These are phyloP conservation scores for Daldinia caldariorum DNA, from an alignment of 495 filamentous ascomycete species.

Conservation along the genomic window DNA sequence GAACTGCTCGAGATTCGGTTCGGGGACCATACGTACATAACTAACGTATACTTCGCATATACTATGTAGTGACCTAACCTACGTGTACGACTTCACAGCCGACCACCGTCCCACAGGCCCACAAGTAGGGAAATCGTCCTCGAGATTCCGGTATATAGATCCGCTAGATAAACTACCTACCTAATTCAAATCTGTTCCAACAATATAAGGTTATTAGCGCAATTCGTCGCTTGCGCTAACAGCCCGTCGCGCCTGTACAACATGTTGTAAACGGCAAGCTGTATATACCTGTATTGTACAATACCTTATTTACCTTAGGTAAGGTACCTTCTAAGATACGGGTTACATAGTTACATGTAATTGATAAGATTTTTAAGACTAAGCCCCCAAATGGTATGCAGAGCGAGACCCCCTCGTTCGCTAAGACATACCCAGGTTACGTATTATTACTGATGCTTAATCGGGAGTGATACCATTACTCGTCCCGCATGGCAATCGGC, in stretches of 20 bases:
- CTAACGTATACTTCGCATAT: slow-evolving; percentile 8
- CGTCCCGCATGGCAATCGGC: slow-evolving; percentile 28
- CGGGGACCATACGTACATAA: neutral
- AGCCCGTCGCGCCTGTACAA: slow-evolving; percentile 3
- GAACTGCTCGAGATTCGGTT: slow-evolving; percentile 3
- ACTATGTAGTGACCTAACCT: neutral
- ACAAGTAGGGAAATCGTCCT: slow-evolving; percentile 36
- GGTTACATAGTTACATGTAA: too few relatives aligned
- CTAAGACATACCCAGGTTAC: neutral
- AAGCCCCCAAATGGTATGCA: slow-evolving; percentile 37
- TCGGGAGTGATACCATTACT: slow-evolving; percentile 29
- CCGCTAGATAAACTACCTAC: slow-evolving; percentile 41
- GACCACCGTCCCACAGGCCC: slow-evolving; percentile 28
- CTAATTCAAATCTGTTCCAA: slow-evolving; percentile 16
- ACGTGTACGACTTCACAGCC: slow-evolving; percentile 25
- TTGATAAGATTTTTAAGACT: slow-evolving; percentile 9
- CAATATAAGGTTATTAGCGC: slow-evolving; percentile 16
- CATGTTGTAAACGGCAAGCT: neutral
- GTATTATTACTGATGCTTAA: neutral
- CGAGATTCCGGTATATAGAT: slow-evolving; percentile 39
- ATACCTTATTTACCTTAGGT: too few relatives aligned
- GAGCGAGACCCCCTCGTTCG: slow-evolving; percentile 18
- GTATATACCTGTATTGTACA: neutral
- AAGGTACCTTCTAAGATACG: too few relatives aligned
- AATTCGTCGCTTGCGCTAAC: slow-evolving; percentile 9